A percentile compares a stretch with the other conserved stretches of the same genome.
These are phyloP conservation scores for Eudorina sp. DNA, from an alignment of 139 green algal species.

Conservation along the genomic window DNA sequence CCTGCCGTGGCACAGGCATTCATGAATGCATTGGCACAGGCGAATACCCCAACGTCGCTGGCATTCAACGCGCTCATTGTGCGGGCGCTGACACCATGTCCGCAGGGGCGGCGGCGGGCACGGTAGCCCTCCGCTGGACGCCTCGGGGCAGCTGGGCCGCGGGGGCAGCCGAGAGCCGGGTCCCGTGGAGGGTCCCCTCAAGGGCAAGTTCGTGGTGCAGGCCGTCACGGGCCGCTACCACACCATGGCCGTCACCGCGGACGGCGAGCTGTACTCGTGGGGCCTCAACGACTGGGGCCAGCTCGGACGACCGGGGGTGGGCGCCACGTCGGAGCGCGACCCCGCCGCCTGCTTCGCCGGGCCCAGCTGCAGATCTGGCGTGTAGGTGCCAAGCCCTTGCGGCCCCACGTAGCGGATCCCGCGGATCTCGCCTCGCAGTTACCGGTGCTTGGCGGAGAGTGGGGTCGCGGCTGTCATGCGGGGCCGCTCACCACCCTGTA, in stretches of 20 bases:
- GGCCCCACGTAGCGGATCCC: no score
- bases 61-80: not conserved
- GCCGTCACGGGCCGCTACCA: slow-evolving; percentile 62
- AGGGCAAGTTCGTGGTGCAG: slow-evolving; percentile 41
- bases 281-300: slow-evolving; percentile 82
- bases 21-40: not conserved
- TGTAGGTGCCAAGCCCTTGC: slow-evolving; percentile 33
- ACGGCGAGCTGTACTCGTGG: slow-evolving; percentile 70
- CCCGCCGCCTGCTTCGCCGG: slow-evolving; percentile 24
- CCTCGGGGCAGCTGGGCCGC: slow-evolving; percentile 72
- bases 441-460: no score
- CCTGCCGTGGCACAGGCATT: not conserved
- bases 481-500: no score
- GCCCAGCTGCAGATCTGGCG: slow-evolving; percentile 39
- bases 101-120: slow-evolving; percentile 69
- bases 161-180: slow-evolving; percentile 28
- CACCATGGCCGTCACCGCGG: slow-evolving; percentile 62
- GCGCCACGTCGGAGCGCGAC: slow-evolving; percentile 10
- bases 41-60: not conserved
- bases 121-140: slow-evolving; percentile 66
- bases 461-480: not conserved
- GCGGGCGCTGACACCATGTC: not conserved
- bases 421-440: no score
- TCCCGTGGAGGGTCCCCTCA: not conserved
- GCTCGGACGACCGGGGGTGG: slow-evolving; percentile 63